Conservation (phyloP, 352 stramenopile genomes). For the Saprolegnia parasitica region DNA sequence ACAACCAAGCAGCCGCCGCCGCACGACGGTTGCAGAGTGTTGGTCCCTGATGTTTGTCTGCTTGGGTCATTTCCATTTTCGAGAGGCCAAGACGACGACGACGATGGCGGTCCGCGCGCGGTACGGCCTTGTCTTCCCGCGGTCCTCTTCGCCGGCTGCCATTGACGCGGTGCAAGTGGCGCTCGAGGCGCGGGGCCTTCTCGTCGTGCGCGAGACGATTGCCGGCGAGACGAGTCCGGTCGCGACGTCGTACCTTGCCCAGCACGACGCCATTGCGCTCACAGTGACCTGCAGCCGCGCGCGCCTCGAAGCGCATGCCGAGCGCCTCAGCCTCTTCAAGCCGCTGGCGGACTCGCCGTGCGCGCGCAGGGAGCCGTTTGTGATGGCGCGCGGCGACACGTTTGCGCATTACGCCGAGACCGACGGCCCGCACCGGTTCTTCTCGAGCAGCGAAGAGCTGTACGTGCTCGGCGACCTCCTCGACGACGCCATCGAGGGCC, state of each 20-base stretch:
- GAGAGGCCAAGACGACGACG: background rate
- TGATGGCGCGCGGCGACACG: background rate
- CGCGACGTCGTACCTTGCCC: background rate
- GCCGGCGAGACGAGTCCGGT: background rate
- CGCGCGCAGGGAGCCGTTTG: conserved; percentile 24
- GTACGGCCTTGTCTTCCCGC: conserved; percentile 11
- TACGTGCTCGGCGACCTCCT: conserved; percentile 3
- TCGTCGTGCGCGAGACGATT: conserved; percentile 15
- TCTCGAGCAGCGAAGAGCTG: conserved; percentile 26
- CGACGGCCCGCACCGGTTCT: conserved; percentile 17
- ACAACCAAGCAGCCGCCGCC: too few relatives aligned
- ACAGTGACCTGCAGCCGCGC: conserved; percentile 9
- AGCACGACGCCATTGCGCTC: background rate
- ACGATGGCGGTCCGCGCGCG: background rate
- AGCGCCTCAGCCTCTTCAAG: conserved; percentile 19
- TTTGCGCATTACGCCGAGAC: conserved; percentile 16
- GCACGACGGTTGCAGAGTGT: too few relatives aligned
- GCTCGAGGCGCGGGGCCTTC: background rate
- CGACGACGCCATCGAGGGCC: background rate
- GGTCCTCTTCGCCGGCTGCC: background rate
- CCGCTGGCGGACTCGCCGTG: background rate
- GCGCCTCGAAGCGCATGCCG: conserved; percentile 7
- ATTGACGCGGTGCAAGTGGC: conserved; percentile 5
- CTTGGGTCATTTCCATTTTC: too few relatives aligned
- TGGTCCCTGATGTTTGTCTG: too few relatives aligned